Conservation (phyloP, 495 filamentous ascomycete genomes). For the Penicillium macrosclerotiorum region DNA sequence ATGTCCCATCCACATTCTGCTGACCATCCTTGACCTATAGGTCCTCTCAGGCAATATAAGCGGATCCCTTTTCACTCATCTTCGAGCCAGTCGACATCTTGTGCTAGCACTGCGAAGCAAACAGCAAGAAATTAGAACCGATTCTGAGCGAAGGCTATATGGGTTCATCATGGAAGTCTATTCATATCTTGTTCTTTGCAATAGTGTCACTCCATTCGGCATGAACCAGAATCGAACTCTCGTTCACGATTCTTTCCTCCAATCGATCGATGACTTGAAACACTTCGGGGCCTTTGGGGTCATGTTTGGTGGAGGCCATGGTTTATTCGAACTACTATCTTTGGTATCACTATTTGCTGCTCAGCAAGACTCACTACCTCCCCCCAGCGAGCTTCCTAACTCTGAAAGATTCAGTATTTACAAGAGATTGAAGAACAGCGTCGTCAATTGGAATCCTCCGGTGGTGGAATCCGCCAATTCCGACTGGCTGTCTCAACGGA, state of each 20-base stretch:
- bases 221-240: background rate
- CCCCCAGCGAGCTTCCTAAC: no score
- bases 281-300: background rate
- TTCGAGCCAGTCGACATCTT: background rate
- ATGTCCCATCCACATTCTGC: no score
- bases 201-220: background rate
- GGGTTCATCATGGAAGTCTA: background rate
- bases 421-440: background rate
- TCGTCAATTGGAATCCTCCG: background rate
- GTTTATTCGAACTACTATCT: background rate
- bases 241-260: background rate
- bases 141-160: background rate
- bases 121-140: background rate
- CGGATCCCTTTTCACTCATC: background rate
- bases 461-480: background rate
- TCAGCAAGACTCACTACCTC: background rate
- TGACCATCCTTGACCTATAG: background rate
- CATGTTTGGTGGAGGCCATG: background rate
- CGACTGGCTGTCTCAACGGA: background rate
- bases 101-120: background rate
- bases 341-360: background rate
- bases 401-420: background rate
- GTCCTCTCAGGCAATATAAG: background rate
- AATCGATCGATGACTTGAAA: background rate
- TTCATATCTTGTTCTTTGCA: background rate